Conservation (phyloP, 495 filamentous ascomycete species). For the Lasiosphaeria hispida region DNA sequence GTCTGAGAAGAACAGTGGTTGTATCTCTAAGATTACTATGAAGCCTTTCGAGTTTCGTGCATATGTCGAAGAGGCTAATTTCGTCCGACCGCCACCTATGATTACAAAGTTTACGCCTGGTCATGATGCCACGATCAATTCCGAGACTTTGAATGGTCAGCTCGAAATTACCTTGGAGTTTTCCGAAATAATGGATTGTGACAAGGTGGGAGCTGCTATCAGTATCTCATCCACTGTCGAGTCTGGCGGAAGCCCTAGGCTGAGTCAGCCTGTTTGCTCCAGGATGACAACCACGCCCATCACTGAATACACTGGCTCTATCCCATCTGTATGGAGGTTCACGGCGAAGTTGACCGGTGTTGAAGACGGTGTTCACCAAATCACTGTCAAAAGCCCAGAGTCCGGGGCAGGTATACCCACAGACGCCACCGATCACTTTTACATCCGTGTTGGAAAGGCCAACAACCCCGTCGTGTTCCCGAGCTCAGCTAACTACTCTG, state of each 20-base stretch:
- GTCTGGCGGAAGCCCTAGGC: slow-evolving; percentile 32
- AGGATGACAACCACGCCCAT: slow-evolving; percentile 51
- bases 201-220: slow-evolving; percentile 35
- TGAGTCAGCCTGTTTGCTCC: slow-evolving; percentile 17
- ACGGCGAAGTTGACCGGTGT: slow-evolving; percentile 42
- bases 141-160: slow-evolving; percentile 25
- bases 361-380: slow-evolving; percentile 56
- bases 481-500: slow-evolving; percentile 57
- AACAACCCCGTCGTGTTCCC: slow-evolving; percentile 60
- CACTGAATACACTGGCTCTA: slow-evolving; percentile 47
- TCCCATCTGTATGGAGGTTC: slow-evolving; percentile 47
- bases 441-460: slow-evolving; percentile 47
- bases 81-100: slow-evolving; percentile 53
- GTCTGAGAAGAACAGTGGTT: slow-evolving; percentile 46
- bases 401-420: slow-evolving; percentile 30
- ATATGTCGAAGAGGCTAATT: slow-evolving; percentile 60
- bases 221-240: slow-evolving; percentile 51
- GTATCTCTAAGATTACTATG: slow-evolving; percentile 52
- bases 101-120: slow-evolving; percentile 64
- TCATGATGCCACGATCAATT: slow-evolving; percentile 57
- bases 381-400: slow-evolving; percentile 58
- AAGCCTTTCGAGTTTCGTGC: slow-evolving; percentile 59
- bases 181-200: slow-evolving; percentile 64
- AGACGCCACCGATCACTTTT: slow-evolving; percentile 41
- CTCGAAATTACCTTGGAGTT: slow-evolving; percentile 59